Conservation (phyloP, 2,329 filamentous ascomycete genomes). For the Calonectria hawksworthii region DNA sequence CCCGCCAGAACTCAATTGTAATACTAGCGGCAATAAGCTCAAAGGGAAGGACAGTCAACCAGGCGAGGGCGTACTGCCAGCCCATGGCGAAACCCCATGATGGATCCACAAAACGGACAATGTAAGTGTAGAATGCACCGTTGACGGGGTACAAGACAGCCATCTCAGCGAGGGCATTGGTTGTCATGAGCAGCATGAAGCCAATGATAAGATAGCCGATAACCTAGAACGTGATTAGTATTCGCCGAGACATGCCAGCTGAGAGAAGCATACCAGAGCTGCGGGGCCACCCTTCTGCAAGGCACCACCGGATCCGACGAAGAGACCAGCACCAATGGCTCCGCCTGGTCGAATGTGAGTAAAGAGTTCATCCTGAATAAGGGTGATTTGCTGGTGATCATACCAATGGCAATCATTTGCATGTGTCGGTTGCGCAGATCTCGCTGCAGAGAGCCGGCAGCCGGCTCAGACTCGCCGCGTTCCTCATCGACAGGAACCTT, state of each 20-base stretch:
- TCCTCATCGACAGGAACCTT: neutral
- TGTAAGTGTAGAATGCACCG: conserved; percentile 72
- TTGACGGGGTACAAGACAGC: conserved; percentile 72
- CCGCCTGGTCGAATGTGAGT: conserved; percentile 56
- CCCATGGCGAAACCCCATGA: conserved; percentile 68
- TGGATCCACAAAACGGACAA: conserved; percentile 70
- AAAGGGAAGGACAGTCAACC: conserved; percentile 62
- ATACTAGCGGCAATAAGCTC: conserved; percentile 63
- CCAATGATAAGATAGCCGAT: conserved; percentile 62
- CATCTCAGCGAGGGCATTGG: conserved; percentile 69
- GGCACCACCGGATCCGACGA: conserved; percentile 69
- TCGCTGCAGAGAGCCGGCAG: conserved; percentile 48
- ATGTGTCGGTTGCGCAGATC: conserved; percentile 85
- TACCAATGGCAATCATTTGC: conserved; percentile 97
- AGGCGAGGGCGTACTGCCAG: conserved; percentile 54
- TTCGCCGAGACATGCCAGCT: neutral
- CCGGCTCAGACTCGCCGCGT: neutral
- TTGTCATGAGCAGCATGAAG: conserved; percentile 48
- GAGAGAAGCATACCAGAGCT: conserved; percentile 34
- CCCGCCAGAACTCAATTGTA: conserved; percentile 64
- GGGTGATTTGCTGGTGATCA: conserved; percentile 76
- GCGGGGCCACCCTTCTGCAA: conserved; percentile 62
- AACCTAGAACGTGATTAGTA: neutral
- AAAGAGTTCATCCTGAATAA: neutral
- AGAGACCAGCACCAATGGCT: conserved; percentile 72